Base-by-base conservation (phyloP, 148 eudicot genomes). In the Limonium bicolor region DNA sequence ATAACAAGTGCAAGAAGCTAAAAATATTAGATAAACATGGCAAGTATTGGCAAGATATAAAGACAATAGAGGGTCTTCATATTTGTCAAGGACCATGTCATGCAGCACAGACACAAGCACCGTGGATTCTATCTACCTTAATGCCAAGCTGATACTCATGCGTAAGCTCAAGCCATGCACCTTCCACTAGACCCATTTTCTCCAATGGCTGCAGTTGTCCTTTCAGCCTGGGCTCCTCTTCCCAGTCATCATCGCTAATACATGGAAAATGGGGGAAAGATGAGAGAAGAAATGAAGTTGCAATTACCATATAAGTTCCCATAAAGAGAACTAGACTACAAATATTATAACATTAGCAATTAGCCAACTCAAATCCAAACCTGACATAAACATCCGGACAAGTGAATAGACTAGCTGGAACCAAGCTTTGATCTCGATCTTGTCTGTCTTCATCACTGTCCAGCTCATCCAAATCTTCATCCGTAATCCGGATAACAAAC, bases 91-190 rank as follows among this genome's bases (percentile, higher is more conserved):
- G 11, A 34, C n/a, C n/a, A n/a, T n/a, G n/a, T n/a, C n/a, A n/a
- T n/a, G n/a, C n/a, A n/a, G n/a, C n/a, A n/a, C n/a, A n/a, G n/a
- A n/a, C n/a, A n/a, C n/a, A n/a, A n/a, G n/a, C 6, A 11, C n/a
- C n/a, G n/a, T n/a, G n/a, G n/a, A n/a, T n/a, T n/a, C n/a, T n/a
- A n/a, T n/a, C 30, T 48, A 76, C 96, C 74, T 66, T 62, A 38
- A 79, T 56, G 43, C 59, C 70, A 51, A 71, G 73, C 56, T 70
- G 69, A 60, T 71, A 65, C 33, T 87, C 82, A 59, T 70, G 82
- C 20, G 72, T 63, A 27, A 74, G 53, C 78, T 79, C 96, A 46
- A 44, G 55, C 53, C 79, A 65, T 29, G 78, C 82, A 54, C 69
- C 70, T 58, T 82, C 94, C 22, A 63, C 72, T 41, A 79, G 54